A percentile compares a stretch with the other conserved stretches of the same genome.
Conservation (phyloP, 2,329 filamentous ascomycete genomes). For the Fusarium sambucinum region DNA sequence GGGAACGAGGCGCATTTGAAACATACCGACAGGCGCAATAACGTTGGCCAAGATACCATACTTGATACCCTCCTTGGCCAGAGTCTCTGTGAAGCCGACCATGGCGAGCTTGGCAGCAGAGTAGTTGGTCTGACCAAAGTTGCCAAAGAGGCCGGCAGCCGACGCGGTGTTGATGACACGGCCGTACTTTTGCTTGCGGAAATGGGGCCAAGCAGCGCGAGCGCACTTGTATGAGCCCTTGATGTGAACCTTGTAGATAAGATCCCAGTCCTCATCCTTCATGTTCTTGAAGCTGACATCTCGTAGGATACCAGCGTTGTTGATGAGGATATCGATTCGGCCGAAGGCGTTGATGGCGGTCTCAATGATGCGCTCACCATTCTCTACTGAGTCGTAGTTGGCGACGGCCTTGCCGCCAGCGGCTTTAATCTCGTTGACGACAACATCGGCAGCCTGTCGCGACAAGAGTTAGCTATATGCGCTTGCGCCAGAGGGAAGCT, state of each 20-base stretch:
- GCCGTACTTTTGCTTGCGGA: constrained; percentile 98
- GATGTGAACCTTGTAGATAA: constrained; percentile 93
- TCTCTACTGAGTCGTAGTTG: constrained; percentile 96
- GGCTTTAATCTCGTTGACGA: constrained; percentile 85
- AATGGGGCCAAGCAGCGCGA: constrained; percentile 94
- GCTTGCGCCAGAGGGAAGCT: constrained; percentile 7
- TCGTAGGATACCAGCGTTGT: constrained; percentile 96
- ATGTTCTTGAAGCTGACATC: constrained; percentile 99
- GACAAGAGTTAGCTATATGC: constrained; percentile 41
- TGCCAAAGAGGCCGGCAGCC: constrained; percentile 94
- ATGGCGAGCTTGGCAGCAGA: constrained; percentile 95
- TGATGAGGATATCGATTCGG: constrained; percentile 93
- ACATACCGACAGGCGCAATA: constrained; percentile 82
- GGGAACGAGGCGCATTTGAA: neutral
- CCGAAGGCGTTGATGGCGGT: constrained; percentile 85
- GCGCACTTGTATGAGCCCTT: constrained; percentile 96
- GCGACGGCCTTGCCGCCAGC: constrained; percentile 95
- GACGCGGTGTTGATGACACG: constrained; percentile 97
- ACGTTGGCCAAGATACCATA: constrained; percentile 98
- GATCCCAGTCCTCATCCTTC: constrained; percentile 96
- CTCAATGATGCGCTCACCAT: constrained; percentile 94
- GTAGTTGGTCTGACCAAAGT: constrained; percentile 96
- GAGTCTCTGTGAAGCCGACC: constrained; percentile 96
- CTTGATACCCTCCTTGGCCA: constrained; percentile 96
- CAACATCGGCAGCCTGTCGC: constrained; percentile 79